Evolutionary conservation across 352 stramenopile genomes (phyloP).

Genomic region (Pythium sukuiense): DNA sequence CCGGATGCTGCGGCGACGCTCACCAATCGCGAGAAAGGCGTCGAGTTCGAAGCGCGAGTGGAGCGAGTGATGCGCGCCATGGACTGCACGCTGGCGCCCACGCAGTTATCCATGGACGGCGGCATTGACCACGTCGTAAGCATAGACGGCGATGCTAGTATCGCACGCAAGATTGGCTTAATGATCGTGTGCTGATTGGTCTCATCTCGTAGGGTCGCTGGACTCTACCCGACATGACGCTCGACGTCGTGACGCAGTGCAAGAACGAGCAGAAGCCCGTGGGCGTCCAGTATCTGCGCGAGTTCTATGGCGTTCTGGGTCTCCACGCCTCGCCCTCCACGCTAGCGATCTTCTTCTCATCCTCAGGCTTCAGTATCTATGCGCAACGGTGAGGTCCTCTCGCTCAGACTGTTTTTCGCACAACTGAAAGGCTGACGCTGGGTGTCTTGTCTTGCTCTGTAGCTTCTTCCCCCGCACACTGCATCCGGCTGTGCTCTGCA

Average conservation of each 20-base stretch:
- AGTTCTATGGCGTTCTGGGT: constrained; percentile 73
- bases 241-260: constrained; percentile 80
- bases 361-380: constrained; percentile 80
- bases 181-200: not conserved
- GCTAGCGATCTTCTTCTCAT: constrained; percentile 66
- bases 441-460: not conserved
- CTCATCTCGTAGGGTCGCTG: constrained; percentile 47
- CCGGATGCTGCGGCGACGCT: not conserved
- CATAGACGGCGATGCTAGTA: no score
- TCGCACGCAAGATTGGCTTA: not conserved
- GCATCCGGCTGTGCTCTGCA: constrained; percentile 63
- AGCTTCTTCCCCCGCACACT: constrained; percentile 66
- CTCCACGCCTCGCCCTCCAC: constrained; percentile 38
- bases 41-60: constrained; percentile 64
- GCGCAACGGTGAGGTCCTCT: constrained; percentile 45
- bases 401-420: not conserved
- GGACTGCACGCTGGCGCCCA: constrained; percentile 52
- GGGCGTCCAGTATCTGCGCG: constrained; percentile 62
- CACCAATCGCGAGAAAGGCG: constrained; percentile 43
- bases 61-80: constrained; percentile 52
- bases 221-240: constrained; percentile 53
- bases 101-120: constrained; percentile 66
- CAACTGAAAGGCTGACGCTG: not conserved
- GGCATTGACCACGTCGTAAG: constrained; percentile 61
- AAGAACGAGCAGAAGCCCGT: constrained; percentile 78